Evolutionary conservation across 495 filamentous ascomycete species (phyloP).

Genomic region (Endocarpon pusillum): DNA sequence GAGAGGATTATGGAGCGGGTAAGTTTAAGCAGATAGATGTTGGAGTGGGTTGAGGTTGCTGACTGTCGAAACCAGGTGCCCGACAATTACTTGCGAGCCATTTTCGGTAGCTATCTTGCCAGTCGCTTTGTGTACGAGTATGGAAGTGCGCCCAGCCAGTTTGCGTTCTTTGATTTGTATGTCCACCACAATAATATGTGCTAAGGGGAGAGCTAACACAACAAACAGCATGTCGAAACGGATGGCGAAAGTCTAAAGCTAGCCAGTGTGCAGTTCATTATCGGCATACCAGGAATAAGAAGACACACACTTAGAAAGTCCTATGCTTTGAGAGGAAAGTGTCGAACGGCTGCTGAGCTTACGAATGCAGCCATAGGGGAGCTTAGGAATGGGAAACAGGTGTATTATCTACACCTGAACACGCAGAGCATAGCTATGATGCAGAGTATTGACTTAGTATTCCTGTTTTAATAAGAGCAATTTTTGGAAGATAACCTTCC

Average conservation of each 20-base stretch:
- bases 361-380: too few species aligned
- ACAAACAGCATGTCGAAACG: background rate
- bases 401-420: too few species aligned
- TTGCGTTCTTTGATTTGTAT: constrained; percentile 98
- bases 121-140: constrained; percentile 91
- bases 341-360: too few species aligned
- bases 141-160: constrained; percentile 83
- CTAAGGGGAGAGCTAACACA: background rate
- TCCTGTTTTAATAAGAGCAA: too few species aligned
- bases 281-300: background rate
- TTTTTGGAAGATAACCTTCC: too few species aligned
- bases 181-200: constrained; percentile 16
- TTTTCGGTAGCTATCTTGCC: constrained; percentile 90
- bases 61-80: constrained; percentile 44
- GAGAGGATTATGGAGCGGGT: constrained; percentile 69
- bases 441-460: too few species aligned
- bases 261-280: background rate
- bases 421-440: too few species aligned
- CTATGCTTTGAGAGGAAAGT: too few species aligned
- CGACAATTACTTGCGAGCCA: constrained; percentile 78
- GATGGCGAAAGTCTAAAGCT: background rate
- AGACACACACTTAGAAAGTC: too few species aligned
- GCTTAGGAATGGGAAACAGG: too few species aligned
- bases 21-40: constrained; percentile 20
- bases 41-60: constrained; percentile 10